These are phyloP conservation scores for Amanita pseudoporphyria DNA, from an alignment of 768 basidiomycete species.

Conservation along the genomic window DNA sequence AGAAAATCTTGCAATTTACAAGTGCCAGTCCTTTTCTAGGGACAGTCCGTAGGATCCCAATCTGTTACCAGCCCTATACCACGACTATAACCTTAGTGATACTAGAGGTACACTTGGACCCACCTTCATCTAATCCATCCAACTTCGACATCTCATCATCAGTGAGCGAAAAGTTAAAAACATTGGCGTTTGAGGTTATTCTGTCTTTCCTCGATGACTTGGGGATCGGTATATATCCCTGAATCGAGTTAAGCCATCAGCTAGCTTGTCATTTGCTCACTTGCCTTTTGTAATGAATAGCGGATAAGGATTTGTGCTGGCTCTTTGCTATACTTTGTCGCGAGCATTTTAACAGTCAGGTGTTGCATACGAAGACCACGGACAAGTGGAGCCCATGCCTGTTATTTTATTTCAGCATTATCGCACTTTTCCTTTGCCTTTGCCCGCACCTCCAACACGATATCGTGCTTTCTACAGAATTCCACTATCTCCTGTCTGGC, in stretches of 20 bases:
- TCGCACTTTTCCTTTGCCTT: not conserved
- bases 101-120: conserved; percentile 6
- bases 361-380: conserved; percentile 57
- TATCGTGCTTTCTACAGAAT: conserved; percentile 45
- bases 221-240: conserved; percentile 56
- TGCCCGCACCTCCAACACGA: conserved; percentile 48
- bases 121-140: conserved; percentile 34
- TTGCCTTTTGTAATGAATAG: conserved; percentile 73
- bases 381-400: conserved; percentile 72
- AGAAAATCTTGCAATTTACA: not conserved
- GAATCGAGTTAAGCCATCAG: not conserved
- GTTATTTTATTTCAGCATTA: not conserved
- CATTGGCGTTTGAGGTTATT: conserved; percentile 47
- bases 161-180: conserved; percentile 55
- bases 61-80: conserved; percentile 30
- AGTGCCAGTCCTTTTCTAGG: conserved; percentile 2
- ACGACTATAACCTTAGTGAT: conserved; percentile 26
- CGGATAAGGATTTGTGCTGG: conserved; percentile 56
- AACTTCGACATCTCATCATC: conserved; percentile 38
- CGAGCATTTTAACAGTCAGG: conserved; percentile 41
- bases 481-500: conserved; percentile 50
- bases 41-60: conserved; percentile 24
- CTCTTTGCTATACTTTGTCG: conserved; percentile 44
- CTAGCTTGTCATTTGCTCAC: not conserved
- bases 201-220: conserved; percentile 47